These are phyloP conservation scores for Hyaloperonospora arabidopsidis DNA, from an alignment of 352 stramenopile species.

Conservation along the genomic window DNA sequence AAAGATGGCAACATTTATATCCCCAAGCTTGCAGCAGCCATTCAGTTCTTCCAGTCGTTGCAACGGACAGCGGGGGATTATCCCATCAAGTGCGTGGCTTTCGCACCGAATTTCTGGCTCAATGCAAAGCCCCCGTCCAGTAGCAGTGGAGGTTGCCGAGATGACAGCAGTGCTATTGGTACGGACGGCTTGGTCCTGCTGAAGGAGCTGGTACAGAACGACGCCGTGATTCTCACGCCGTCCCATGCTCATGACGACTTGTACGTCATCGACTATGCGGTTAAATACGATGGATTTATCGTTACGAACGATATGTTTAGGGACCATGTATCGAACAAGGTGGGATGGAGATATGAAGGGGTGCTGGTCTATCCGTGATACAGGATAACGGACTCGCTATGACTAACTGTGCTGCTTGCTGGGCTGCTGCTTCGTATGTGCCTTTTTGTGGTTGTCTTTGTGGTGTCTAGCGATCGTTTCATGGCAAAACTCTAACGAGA, in stretches of 20 bases:
- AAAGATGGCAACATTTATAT: slow-evolving; percentile 47
- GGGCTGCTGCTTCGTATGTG: not conserved
- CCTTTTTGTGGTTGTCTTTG: no score
- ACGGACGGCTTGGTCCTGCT: slow-evolving; percentile 46
- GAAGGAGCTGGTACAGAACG: slow-evolving; percentile 45
- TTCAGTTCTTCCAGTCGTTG: slow-evolving; percentile 55
- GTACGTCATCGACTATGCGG: slow-evolving; percentile 88
- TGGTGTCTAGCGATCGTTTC: slow-evolving; percentile 50
- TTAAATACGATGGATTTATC: slow-evolving; percentile 82
- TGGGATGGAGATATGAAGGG: slow-evolving; percentile 8
- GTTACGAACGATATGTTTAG: slow-evolving; percentile 90
- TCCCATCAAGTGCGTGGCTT: slow-evolving; percentile 60
- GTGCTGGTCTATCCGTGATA: no score
- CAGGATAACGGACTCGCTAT: no score
- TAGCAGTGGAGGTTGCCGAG: slow-evolving; percentile 13
- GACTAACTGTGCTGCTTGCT: not conserved
- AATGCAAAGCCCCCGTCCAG: slow-evolving; percentile 39
- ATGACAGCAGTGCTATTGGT: slow-evolving; percentile 36
- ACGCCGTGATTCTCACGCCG: slow-evolving; percentile 67
- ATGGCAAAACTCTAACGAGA: slow-evolving; percentile 47
- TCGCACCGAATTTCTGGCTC: slow-evolving; percentile 78
- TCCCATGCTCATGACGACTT: slow-evolving; percentile 86
- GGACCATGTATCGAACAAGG: slow-evolving; percentile 78
- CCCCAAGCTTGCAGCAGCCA: slow-evolving; percentile 49
- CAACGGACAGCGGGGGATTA: slow-evolving; percentile 18